Conservation (phyloP, 257 asterid species). For the Voacanga thouarsii region DNA sequence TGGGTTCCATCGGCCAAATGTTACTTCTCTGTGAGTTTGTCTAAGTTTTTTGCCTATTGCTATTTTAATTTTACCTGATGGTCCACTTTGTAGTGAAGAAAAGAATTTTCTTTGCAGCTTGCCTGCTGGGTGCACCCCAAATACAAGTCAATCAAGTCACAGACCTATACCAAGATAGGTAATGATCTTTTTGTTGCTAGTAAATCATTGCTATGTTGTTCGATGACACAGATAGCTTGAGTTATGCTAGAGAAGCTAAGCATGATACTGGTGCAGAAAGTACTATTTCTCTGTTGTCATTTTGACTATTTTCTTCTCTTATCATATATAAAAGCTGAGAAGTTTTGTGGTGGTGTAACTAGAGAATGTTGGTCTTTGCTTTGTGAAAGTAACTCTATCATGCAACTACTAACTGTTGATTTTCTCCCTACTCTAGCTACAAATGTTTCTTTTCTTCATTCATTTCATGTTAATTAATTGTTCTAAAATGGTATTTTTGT, state of each 20-base stretch:
- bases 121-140: slow-evolving; percentile 83
- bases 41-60: slow-evolving; percentile 7
- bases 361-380: not conserved
- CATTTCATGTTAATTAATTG: not conserved
- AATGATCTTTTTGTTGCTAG: slow-evolving; percentile 11
- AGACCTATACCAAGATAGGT: slow-evolving; percentile 71
- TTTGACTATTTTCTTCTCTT: not conserved
- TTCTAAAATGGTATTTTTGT: not conserved
- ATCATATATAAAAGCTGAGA: not conserved
- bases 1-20: slow-evolving; percentile 98
- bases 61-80: slow-evolving; percentile 3
- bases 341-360: not conserved
- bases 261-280: not conserved
- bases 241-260: not conserved
- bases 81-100: not conserved
- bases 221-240: not conserved
- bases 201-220: not conserved
- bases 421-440: not conserved
- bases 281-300: not conserved
- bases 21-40: slow-evolving; percentile 77
- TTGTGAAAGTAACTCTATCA: not conserved
- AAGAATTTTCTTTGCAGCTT: slow-evolving; percentile 42
- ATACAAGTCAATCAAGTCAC: slow-evolving; percentile 72
- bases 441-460: not conserved
- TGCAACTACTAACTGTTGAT: not conserved